phyloP scores from a whole-genome alignment of 345 rosid species.

The Boechera divaricarpa region DNA sequence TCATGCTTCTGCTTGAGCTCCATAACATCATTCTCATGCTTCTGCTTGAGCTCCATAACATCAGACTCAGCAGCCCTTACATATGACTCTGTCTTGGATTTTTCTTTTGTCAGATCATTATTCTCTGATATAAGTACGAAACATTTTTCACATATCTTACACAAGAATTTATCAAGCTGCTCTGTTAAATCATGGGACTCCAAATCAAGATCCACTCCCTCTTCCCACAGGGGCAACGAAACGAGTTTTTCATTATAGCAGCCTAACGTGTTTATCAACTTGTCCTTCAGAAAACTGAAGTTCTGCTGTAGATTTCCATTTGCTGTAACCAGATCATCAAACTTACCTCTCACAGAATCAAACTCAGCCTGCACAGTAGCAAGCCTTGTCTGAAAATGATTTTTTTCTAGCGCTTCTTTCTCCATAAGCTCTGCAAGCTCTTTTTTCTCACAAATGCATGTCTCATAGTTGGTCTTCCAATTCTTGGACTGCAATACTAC shows the following conservation, averaged over 20 bases:
- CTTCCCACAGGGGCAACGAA: conserved; percentile 47
- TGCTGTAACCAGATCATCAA: conserved; percentile 54
- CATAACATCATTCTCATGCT: conserved; percentile 54
- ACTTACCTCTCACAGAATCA: conserved; percentile 51
- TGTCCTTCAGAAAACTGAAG: conserved; percentile 49
- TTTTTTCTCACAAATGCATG: conserved; percentile 60
- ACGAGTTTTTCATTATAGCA: conserved; percentile 52
- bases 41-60: conserved; percentile 57
- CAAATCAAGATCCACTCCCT: conserved; percentile 45
- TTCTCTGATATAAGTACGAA: conserved; percentile 62
- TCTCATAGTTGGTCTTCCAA: conserved; percentile 63
- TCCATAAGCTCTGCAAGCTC: conserved; percentile 66
- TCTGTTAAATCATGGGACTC: conserved; percentile 54
- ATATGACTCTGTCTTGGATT: conserved; percentile 52
- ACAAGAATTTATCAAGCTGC: conserved; percentile 63
- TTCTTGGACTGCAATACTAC: conserved; percentile 55
- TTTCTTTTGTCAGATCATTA: conserved; percentile 56
- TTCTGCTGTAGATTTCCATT: conserved; percentile 59
- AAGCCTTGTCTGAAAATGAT: conserved; percentile 54
- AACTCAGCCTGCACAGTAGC: conserved; percentile 61
- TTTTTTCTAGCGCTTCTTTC: conserved; percentile 61
- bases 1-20: conserved; percentile 65
- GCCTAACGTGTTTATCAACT: conserved; percentile 52
- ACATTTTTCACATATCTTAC: conserved; percentile 55
- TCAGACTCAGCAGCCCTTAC: conserved; percentile 59